phyloP scores from a whole-genome alignment of 805 yeast genomes.

The Alloascoidea hylecoeti region DNA sequence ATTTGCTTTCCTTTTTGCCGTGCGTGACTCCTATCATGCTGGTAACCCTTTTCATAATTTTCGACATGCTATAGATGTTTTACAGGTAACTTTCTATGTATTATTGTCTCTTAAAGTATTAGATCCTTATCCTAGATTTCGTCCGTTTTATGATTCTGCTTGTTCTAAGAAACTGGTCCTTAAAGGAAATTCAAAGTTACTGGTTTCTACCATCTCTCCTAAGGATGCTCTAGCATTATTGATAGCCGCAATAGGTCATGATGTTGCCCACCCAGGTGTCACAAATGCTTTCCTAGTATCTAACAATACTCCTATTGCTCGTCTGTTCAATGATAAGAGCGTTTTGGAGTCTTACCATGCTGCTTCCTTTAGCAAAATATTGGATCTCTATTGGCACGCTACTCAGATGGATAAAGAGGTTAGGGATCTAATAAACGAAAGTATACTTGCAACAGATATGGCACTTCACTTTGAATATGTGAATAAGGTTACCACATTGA shows the following conservation, averaged over 20 bases:
- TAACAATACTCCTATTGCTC: slow-evolving; percentile 48
- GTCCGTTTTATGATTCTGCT: slow-evolving; percentile 1
- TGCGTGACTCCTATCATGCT: slow-evolving; percentile 67
- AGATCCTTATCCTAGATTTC: slow-evolving; percentile 20
- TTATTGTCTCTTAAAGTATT: slow-evolving; percentile 18
- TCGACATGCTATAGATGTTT: slow-evolving; percentile 89
- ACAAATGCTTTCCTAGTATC: slow-evolving; percentile 59
- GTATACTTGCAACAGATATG: slow-evolving; percentile 86
- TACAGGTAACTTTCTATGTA: slow-evolving; percentile 76
- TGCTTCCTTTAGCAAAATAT: slow-evolving; percentile 39
- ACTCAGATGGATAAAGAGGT: slow-evolving; percentile 3
- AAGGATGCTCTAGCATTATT: slow-evolving; percentile 44
- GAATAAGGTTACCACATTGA: slow-evolving; percentile 16
- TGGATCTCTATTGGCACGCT: slow-evolving; percentile 31
- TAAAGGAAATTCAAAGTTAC: slow-evolving; percentile 6
- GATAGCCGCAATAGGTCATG: slow-evolving; percentile 87
- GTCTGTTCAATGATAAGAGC: slow-evolving; percentile 45
- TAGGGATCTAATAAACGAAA: slow-evolving; percentile 16
- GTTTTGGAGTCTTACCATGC: slow-evolving; percentile 78
- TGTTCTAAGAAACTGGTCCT: too few relatives aligned
- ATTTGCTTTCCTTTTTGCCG: slow-evolving; percentile 43
- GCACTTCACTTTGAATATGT: slow-evolving; percentile 72
- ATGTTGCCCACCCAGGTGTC: slow-evolving; percentile 94
- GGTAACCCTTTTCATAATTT: slow-evolving; percentile 92
- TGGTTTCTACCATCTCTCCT: slow-evolving; percentile 13